phyloP scores from a whole-genome alignment of 371 early-diverging fungal species.

The Coemansia sp. region DNA sequence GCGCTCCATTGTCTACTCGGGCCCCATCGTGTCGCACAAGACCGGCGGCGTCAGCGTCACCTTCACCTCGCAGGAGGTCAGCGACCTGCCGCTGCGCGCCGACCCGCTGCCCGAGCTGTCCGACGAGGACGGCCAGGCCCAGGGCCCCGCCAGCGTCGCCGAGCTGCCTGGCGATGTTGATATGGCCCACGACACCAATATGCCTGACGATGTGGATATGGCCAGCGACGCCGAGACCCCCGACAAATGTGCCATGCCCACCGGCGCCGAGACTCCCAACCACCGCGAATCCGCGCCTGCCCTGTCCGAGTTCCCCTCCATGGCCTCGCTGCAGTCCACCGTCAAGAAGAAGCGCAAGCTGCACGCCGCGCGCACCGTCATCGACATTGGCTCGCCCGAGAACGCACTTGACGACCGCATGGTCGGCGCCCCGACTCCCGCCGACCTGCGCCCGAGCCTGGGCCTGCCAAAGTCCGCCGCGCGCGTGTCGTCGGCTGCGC shows the following conservation, averaged over 20 bases:
- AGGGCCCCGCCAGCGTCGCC: not conserved
- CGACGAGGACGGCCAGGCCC: conserved; percentile 5
- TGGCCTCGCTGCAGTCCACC: conserved; percentile 13
- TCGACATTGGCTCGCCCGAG: conserved; percentile 19
- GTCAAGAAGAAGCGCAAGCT: conserved; percentile 45
- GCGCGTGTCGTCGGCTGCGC: not conserved
- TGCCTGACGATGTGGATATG: not conserved
- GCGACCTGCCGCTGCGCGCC: conserved; percentile 28
- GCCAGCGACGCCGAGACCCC: not conserved
- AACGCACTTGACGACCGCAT: conserved; percentile 9
- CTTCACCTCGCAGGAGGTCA: conserved; percentile 40
- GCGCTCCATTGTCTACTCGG: conserved; percentile 45
- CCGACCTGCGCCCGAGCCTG: not conserved
- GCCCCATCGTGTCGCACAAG: conserved; percentile 35
- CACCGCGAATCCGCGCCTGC: too few species aligned
- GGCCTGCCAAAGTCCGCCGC: not conserved
- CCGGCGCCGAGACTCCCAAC: too few species aligned
- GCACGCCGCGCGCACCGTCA: conserved; percentile 24
- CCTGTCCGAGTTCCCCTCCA: conserved; percentile 4
- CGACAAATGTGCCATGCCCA: too few species aligned
- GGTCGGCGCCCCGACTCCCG: conserved; percentile 6
- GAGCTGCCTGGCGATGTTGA: not conserved
- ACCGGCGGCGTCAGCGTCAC: conserved; percentile 48
- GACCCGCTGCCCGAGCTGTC: conserved; percentile 17
- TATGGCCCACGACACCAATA: not conserved